These are phyloP conservation scores for Abortiporus biennis DNA, from an alignment of 1,284 basidiomycete genomes.

Conservation along the genomic window DNA sequence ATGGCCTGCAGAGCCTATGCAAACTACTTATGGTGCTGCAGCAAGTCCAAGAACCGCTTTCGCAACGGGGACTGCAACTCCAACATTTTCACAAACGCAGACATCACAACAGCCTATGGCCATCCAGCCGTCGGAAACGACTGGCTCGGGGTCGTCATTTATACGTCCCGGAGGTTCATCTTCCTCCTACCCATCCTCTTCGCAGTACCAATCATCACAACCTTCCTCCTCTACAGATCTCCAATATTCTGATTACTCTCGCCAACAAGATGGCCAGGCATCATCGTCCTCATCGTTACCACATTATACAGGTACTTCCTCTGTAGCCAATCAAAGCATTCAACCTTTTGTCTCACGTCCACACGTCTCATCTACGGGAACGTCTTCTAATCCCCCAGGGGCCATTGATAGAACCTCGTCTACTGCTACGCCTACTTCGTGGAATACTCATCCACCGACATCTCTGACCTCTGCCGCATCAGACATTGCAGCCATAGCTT, in stretches of 20 bases:
- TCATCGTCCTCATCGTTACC: slow-evolving; percentile 6
- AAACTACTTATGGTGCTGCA: neutral
- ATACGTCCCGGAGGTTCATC: too few relatives aligned
- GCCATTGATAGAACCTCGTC: neutral
- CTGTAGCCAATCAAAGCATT: neutral
- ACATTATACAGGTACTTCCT: slow-evolving; percentile 9
- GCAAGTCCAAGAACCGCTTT: neutral
- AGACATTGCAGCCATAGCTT: neutral
- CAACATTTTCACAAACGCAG: slow-evolving; percentile 15
- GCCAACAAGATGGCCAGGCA: slow-evolving; percentile 2
- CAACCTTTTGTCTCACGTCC: neutral
- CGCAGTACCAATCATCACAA: neutral
- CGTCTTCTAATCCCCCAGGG: neutral
- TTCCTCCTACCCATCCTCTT: neutral
- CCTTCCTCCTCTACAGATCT: neutral
- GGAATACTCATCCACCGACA: neutral
- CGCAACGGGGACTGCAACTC: slow-evolving; percentile 6
- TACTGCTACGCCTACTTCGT: neutral
- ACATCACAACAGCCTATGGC: slow-evolving; percentile 27
- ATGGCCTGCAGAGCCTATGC: slow-evolving; percentile 36
- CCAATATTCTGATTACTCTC: slow-evolving; percentile 8
- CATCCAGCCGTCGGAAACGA: slow-evolving; percentile 34
- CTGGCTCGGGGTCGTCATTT: slow-evolving; percentile 13
- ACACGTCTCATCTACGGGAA: too few relatives aligned
- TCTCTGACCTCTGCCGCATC: neutral